phyloP scores from a whole-genome alignment of 176 grass and related monocot species.

The Carex myosuroides region DNA sequence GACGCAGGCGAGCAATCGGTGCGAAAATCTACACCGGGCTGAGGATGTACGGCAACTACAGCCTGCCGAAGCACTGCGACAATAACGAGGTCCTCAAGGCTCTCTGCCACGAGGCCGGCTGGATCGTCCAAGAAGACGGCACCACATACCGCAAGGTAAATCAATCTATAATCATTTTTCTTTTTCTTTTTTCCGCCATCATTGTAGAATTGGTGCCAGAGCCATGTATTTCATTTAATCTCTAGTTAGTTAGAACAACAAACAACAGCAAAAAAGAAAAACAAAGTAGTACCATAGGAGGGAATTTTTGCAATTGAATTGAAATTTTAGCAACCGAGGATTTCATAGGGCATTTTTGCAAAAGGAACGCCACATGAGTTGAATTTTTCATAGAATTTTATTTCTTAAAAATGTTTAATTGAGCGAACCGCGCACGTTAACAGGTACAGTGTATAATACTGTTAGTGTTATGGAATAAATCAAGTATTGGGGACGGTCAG shows the following conservation, averaged over 20 bases:
- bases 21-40: conserved; percentile 14
- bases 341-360: neutral
- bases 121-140: conserved; percentile 19
- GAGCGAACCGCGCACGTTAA: neutral
- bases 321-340: neutral
- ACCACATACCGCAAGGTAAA: conserved; percentile 13
- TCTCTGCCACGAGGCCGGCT: conserved; percentile 21
- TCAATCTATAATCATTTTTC: neutral
- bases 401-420: neutral
- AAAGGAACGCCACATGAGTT: neutral
- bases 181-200: too few species aligned
- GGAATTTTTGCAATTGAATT: neutral
- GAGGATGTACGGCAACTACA: conserved; percentile 15
- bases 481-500: neutral
- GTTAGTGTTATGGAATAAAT: neutral
- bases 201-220: neutral
- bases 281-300: too few species aligned
- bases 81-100: conserved; percentile 24
- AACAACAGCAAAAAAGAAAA: too few species aligned
- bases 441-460: neutral
- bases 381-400: neutral
- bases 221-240: too few species aligned
- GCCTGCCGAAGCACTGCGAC: conserved; percentile 18
- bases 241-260: too few species aligned
- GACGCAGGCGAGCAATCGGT: neutral